Base-by-base conservation (phyloP, 371 early-diverging fungal species). In the Lichtheimia corymbifera region DNA sequence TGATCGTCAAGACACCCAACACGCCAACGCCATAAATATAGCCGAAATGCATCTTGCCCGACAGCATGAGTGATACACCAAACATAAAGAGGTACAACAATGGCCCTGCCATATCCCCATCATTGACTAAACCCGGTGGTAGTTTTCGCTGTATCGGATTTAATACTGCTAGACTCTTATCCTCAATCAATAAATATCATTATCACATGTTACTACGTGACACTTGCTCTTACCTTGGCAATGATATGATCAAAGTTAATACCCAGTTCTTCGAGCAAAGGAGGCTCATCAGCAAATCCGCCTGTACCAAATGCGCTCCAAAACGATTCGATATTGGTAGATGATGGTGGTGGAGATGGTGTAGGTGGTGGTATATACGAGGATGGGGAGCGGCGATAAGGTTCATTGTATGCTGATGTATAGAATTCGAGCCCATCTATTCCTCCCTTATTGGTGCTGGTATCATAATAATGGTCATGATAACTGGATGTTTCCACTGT, bases 231-330 rank as follows among this genome's bases (percentile, higher is more conserved):
- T 28, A 80, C 87, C 79, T 91, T 91, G 24, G 82, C 76, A 73
- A 83, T 81, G 67, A 96, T 94, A 69, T 96, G 95, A 43, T 69
- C 72, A 65, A 95, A 94, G 73, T 94, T 94, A 65, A 97, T 87
- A 9, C 93, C 97, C 30, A 97, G 85, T 73, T 97, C 96, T 89
- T 94, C 91, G 65, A 93, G 62, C 55, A 95, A 72, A n/a, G 94
- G 92, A 20, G 91, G 90, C 66, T 95, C 96, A 59, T 88, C 92
- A 47, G 88, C 86, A 65, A 88, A 85, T 7, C 92, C 95, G 47
- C 94, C 95, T 1, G 95, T 86, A 14, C 91, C 88, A 66, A 66
- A 61, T 53, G 58, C 58, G 22, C 58, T 58, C 57, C 57, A 63
- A 43, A 58, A 58, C 83, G 74, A 97, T 0, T 94, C 70, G 53